phyloP scores from a whole-genome alignment of 1,284 basidiomycete genomes.

The Cutaneotrichosporon sp. region DNA sequence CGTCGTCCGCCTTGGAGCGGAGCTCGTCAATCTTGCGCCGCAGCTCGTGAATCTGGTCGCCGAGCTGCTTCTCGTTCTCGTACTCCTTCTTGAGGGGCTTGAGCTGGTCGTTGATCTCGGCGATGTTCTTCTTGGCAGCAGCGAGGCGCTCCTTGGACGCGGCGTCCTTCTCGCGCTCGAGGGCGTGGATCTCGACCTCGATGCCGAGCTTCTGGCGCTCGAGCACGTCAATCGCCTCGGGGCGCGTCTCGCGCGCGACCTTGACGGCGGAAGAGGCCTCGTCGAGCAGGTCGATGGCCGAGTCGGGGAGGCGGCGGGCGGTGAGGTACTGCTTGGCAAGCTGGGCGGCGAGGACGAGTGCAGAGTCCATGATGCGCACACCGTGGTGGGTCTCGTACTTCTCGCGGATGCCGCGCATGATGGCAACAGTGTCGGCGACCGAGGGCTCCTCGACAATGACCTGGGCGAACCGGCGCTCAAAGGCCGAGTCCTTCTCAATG shows the following conservation, averaged over 20 bases:
- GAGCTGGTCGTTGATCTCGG: slow-evolving; percentile 87
- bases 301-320: slow-evolving; percentile 78
- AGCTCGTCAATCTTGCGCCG: slow-evolving; percentile 88
- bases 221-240: slow-evolving; percentile 93
- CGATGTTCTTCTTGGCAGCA: slow-evolving; percentile 74
- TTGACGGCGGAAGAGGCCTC: slow-evolving; percentile 78
- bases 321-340: slow-evolving; percentile 95
- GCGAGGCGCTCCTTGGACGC: slow-evolving; percentile 87
- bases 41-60: slow-evolving; percentile 79
- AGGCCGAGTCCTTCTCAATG: slow-evolving; percentile 92
- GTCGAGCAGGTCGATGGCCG: slow-evolving; percentile 90
- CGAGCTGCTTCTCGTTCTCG: slow-evolving; percentile 83
- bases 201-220: slow-evolving; percentile 89
- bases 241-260: slow-evolving; percentile 90
- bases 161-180: slow-evolving; percentile 89
- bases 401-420: slow-evolving; percentile 81
- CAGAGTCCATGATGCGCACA: slow-evolving; percentile 85
- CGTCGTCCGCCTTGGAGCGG: slow-evolving; percentile 89
- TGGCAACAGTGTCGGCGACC: slow-evolving; percentile 89
- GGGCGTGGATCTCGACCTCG: slow-evolving; percentile 92
- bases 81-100: slow-evolving; percentile 83
- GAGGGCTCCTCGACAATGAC: slow-evolving; percentile 90
- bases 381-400: slow-evolving; percentile 77
- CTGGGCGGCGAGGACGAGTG: slow-evolving; percentile 86
- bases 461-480: slow-evolving; percentile 93